phyloP scores from a whole-genome alignment of 768 basidiomycete species.

The Phanerodontia chrysosporium region DNA sequence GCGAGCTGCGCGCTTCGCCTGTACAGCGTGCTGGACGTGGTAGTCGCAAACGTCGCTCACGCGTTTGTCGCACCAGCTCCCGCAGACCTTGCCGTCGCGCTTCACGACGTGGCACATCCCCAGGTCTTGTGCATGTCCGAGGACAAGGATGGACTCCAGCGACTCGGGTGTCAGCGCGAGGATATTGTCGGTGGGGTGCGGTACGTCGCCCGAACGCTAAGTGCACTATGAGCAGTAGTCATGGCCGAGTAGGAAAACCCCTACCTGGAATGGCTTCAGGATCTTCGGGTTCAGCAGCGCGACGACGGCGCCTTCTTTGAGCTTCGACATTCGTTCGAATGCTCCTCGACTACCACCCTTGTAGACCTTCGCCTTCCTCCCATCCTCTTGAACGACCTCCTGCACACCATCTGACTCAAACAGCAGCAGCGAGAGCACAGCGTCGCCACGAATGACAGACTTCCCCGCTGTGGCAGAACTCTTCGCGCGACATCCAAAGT shows the following conservation, averaged over 20 bases:
- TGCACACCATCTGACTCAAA: constrained; percentile 84
- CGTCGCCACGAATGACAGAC: constrained; percentile 71
- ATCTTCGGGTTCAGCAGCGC: constrained; percentile 86
- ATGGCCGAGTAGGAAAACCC: constrained; percentile 15
- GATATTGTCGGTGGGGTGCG: constrained; percentile 77
- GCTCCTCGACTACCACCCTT: constrained; percentile 90
- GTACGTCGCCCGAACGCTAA: constrained; percentile 48
- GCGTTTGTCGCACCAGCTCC: constrained; percentile 89
- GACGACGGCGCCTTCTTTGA: constrained; percentile 86
- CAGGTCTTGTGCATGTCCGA: constrained; percentile 84
- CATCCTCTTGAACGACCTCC: constrained; percentile 46
- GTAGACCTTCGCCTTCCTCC: constrained; percentile 60
- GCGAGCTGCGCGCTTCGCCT: constrained; percentile 66
- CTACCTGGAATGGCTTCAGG: constrained; percentile 80
- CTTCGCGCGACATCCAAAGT: constrained; percentile 65
- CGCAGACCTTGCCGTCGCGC: constrained; percentile 77
- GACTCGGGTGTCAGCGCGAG: constrained; percentile 86
- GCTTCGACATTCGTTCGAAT: constrained; percentile 81
- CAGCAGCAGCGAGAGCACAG: constrained; percentile 74
- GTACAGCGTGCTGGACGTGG: constrained; percentile 80
- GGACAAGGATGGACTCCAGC: constrained; percentile 71
- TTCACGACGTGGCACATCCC: constrained; percentile 78
- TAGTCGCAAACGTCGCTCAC: constrained; percentile 87
- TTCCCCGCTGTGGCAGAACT: constrained; percentile 52
- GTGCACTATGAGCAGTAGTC: neutral